phyloP scores from a whole-genome alignment of 2,329 filamentous ascomycete species.

The Thermothelomyces thermophilus region DNA sequence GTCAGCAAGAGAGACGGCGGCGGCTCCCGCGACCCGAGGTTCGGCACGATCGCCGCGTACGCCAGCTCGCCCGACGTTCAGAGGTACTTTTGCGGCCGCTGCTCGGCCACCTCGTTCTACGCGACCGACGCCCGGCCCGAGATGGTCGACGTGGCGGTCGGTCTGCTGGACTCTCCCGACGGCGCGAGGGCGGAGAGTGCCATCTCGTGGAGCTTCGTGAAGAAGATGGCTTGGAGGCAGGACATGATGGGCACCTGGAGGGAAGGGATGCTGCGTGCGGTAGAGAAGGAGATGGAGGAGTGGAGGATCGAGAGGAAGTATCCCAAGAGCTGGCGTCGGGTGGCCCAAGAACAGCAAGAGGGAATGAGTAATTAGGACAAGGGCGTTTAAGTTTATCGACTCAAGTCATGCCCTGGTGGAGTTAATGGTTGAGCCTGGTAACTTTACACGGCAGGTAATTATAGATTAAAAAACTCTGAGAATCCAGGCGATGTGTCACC shows the following conservation, averaged over 20 bases:
- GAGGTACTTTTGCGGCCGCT: conserved; percentile 43
- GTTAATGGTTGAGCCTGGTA: too few relatives aligned
- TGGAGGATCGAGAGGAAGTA: conserved; percentile 31
- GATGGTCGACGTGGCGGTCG: conserved; percentile 39
- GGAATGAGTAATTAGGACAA: too few relatives aligned
- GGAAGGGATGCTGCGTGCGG: conserved; percentile 28
- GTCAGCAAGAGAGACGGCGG: conserved; percentile 21
- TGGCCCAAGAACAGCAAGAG: conserved; percentile 21
- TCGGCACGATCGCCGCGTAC: conserved; percentile 40
- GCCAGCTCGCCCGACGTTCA: conserved; percentile 38
- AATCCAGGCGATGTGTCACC: too few relatives aligned
- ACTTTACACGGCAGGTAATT: too few relatives aligned
- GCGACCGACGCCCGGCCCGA: conserved; percentile 33
- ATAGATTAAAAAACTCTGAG: too few relatives aligned
- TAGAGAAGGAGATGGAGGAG: conserved; percentile 31
- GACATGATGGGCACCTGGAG: conserved; percentile 38
- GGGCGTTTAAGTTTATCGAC: too few relatives aligned
- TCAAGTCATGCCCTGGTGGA: too few relatives aligned
- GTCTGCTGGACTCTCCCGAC: conserved; percentile 37
- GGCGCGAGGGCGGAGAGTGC: conserved; percentile 41
- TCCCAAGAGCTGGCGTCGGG: conserved; percentile 30
- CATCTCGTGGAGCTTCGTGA: conserved; percentile 37
- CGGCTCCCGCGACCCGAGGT: conserved; percentile 29
- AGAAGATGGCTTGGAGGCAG: conserved; percentile 27
- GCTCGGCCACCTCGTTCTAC: conserved; percentile 43